phyloP scores from a whole-genome alignment of 805 yeast species.

The Nakazawaea peltata region DNA sequence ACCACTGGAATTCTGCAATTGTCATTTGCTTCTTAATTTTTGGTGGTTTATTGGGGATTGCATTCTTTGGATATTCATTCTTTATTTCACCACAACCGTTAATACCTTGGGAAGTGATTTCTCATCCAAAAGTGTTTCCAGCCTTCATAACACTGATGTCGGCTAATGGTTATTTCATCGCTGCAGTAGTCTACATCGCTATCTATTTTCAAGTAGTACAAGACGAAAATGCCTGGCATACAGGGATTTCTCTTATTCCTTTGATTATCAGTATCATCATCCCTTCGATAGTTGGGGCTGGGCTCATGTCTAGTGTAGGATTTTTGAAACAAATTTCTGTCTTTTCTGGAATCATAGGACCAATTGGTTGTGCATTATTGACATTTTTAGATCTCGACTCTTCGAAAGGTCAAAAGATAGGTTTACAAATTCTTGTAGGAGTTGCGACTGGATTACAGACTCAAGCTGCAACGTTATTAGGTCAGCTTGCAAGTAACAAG shows the following conservation, averaged over 20 bases:
- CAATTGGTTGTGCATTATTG: constrained; percentile 37
- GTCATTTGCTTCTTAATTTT: constrained; percentile 40
- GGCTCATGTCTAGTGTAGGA: constrained; percentile 27
- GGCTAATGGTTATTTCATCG: constrained; percentile 33
- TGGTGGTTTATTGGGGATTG: constrained; percentile 30
- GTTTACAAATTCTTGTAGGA: constrained; percentile 39
- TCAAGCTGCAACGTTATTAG: constrained; percentile 35
- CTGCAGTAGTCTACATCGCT: constrained; percentile 25
- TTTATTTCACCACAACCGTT: constrained; percentile 36
- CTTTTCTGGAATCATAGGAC: constrained; percentile 25
- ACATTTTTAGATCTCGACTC: constrained; percentile 32
- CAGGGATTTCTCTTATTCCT: constrained; percentile 40
- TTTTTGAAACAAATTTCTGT: constrained; percentile 33
- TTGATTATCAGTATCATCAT: constrained; percentile 29
- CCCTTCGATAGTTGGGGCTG: constrained; percentile 29
- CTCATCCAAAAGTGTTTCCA: constrained; percentile 25
- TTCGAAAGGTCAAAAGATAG: constrained; percentile 27
- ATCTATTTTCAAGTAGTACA: constrained; percentile 44
- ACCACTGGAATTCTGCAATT: constrained; percentile 48
- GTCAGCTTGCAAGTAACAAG: constrained; percentile 45
- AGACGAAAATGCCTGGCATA: constrained; percentile 30
- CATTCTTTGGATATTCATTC: constrained; percentile 33
- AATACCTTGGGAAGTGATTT: constrained; percentile 33
- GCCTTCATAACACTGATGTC: constrained; percentile 29
- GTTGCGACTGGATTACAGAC: constrained; percentile 37